Base-by-base conservation (phyloP, 2,329 filamentous ascomycete species). In the Penicillium sp. region DNA sequence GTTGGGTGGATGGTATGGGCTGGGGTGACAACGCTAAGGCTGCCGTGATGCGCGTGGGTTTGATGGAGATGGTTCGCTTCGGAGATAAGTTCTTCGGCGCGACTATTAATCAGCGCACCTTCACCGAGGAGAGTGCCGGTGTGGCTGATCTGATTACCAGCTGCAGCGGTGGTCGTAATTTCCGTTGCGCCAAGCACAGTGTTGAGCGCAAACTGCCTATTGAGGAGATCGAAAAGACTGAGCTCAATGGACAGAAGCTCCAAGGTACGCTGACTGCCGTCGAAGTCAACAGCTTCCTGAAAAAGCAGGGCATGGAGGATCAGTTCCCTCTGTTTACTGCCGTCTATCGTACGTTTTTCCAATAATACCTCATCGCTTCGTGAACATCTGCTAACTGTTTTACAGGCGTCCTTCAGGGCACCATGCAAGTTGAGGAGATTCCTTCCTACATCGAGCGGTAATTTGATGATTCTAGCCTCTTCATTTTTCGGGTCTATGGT, bases 21-120 rank as follows among this genome's bases (percentile, higher is more conserved):
- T 99, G 95, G 94, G 95, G 95, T 72, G 93, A 98, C 82, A 99
- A 98, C 70, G 94, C 94, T 67, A 98, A 99, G 82, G 93, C 95
- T n/a, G 95, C 95, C 49, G 89, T 99, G 62, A 98, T 99, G 92
- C 91, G 95, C 45, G 90, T 98, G 22, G 95, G 95, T 7, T 86
- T 99, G 49, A 84, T 97, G 70, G 95, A 99, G 80, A 97, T 97
- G 89, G 92, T 98, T 72, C 90, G 91, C 74, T 99, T 99, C 69
- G 94, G 94, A 66, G 92, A 93, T 77, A 87, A 90, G 70, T 99
- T 98, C 82, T 99, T 98, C 75, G 87, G 87, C 19, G 85, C 93
- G 71, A 91, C 90, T 0, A 89, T 95, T 28, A 85, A 90, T 66
- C 86, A 90, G 10, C 87, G 85, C 59, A 99, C 95, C 0, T 98